Base-by-base conservation (phyloP, 2,329 filamentous ascomycete species). In the Elsinoe fawcettii region DNA sequence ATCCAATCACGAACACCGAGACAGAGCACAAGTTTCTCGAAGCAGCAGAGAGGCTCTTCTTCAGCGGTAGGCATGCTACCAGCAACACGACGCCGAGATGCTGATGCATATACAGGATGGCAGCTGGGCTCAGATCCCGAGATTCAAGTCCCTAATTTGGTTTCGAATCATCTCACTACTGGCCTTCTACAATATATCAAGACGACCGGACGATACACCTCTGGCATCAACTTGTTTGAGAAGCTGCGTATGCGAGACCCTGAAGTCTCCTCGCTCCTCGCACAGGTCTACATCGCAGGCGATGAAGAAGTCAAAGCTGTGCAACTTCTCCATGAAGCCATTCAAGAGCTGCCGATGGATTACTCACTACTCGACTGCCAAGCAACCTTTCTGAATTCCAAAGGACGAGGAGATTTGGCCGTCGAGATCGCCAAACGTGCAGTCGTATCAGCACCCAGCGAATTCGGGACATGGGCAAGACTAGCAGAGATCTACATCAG, bases 291-390 rank as follows among this genome's bases (percentile, higher is more conserved):
- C 64, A 88, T 97, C 64, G 90, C 93, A 78, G 93, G 90, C 18
- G 91, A 96, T 63, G 93, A 99, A 70, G 93, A 99, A 70, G 93
- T 99, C n/a, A 86, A 95, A 64, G 93, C 91, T 1, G 87, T 99
- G 30, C 84, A 90, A 60, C 80, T 95, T 16, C 79, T 99, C 53
- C 87, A 96, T 68, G 86, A 96, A 55, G 88, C 90, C 2, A 80
- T 99, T 25, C 87, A 95, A 70, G 86, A 96, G 65, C 82, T 92
- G 0, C 91, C 93, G 0, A 97, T 99, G 91, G 93, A 99, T 73
- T 96, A 97, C 70, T 88, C 95, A 32, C 86, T 99, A 74, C 84
- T 99, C 8, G 92, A 97, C 66, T 88, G 91, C 44, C 93, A 99
- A 71, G 91, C 93, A 16, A 84, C 90, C 12, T 99, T 97, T 67